Conservation (phyloP, 352 stramenopile genomes). For the Phytophthora pistaciae region DNA sequence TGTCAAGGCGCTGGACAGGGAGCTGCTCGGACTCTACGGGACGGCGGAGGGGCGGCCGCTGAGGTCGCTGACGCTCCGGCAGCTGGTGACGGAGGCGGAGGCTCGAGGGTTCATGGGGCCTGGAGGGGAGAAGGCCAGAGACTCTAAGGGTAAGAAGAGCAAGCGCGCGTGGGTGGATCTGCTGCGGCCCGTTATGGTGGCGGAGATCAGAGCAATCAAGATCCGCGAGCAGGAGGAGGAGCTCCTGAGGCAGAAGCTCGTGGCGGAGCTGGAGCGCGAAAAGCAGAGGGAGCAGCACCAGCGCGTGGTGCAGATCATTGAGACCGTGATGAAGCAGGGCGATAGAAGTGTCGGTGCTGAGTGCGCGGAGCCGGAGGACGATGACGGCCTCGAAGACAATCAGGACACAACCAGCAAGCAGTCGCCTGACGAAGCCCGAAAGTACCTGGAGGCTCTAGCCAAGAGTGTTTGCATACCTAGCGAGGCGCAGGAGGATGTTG, state of each 20-base stretch:
- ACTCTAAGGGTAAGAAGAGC: conserved; percentile 64
- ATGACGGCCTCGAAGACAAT: conserved; percentile 14
- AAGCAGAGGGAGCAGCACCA: conserved; percentile 42
- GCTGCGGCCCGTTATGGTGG: conserved; percentile 39
- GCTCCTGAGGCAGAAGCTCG: conserved; percentile 48
- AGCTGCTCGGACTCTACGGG: conserved; percentile 61
- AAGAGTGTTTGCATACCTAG: conserved; percentile 34
- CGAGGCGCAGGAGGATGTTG: conserved; percentile 23
- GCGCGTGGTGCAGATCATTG: conserved; percentile 34
- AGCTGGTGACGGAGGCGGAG: conserved; percentile 69
- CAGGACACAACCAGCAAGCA: conserved; percentile 7
- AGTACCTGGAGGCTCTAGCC: conserved; percentile 31
- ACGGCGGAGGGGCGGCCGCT: conserved; percentile 58
- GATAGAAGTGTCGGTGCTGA: not conserved
- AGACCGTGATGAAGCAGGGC: conserved; percentile 17
- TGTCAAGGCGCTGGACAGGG: conserved; percentile 62
- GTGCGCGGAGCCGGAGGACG: conserved; percentile 32
- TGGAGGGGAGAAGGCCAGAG: conserved; percentile 40
- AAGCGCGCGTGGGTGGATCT: conserved; percentile 69
- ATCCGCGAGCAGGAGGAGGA: conserved; percentile 49
- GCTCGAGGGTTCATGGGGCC: conserved; percentile 39
- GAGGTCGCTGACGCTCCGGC: conserved; percentile 63
- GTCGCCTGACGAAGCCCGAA: conserved; percentile 5
- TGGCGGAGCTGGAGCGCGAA: conserved; percentile 43
- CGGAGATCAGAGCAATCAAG: conserved; percentile 37